phyloP scores from a whole-genome alignment of 805 yeast species.

The Cyberlindnera mrakii region DNA sequence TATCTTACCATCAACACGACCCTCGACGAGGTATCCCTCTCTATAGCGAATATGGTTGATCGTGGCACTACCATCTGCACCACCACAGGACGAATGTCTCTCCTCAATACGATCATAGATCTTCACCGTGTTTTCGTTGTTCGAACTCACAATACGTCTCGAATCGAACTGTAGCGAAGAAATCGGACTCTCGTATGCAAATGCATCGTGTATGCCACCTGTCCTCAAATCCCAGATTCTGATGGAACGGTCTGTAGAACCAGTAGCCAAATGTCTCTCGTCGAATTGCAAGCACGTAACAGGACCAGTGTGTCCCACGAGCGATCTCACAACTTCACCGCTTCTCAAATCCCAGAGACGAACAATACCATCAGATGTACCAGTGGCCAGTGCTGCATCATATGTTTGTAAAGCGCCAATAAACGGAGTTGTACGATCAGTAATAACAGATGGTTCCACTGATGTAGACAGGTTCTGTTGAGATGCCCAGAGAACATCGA shows the following conservation, averaged over 20 bases:
- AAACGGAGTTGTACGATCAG: constrained; percentile 31
- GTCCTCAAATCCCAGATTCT: constrained; percentile 71
- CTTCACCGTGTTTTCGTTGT: constrained; percentile 43
- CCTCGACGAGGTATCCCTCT: constrained; percentile 64
- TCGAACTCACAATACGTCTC: constrained; percentile 48
- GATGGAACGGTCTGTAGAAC: constrained; percentile 55
- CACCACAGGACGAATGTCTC: constrained; percentile 49
- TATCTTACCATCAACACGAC: constrained; percentile 52
- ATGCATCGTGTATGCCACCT: constrained; percentile 55
- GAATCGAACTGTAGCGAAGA: constrained; percentile 54
- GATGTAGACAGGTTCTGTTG: constrained; percentile 21
- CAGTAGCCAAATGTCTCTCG: constrained; percentile 56
- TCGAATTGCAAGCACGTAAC: constrained; percentile 66
- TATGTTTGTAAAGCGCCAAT: constrained; percentile 65
- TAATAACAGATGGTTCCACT: constrained; percentile 7
- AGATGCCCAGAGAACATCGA: constrained; percentile 61
- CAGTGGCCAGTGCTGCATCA: constrained; percentile 75
- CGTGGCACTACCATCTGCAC: constrained; percentile 24
- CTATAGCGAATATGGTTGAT: constrained; percentile 43
- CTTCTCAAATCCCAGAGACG: constrained; percentile 72
- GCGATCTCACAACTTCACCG: constrained; percentile 56
- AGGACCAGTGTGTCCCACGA: constrained; percentile 65
- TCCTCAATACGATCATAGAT: constrained; percentile 52
- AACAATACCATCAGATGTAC: constrained; percentile 70
- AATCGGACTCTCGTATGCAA: constrained; percentile 54